Evolutionary conservation across 495 filamentous ascomycete genomes (phyloP), one percentile per base, ranked within the genome.

Genomic region (Terfezia claveryi): DNA sequence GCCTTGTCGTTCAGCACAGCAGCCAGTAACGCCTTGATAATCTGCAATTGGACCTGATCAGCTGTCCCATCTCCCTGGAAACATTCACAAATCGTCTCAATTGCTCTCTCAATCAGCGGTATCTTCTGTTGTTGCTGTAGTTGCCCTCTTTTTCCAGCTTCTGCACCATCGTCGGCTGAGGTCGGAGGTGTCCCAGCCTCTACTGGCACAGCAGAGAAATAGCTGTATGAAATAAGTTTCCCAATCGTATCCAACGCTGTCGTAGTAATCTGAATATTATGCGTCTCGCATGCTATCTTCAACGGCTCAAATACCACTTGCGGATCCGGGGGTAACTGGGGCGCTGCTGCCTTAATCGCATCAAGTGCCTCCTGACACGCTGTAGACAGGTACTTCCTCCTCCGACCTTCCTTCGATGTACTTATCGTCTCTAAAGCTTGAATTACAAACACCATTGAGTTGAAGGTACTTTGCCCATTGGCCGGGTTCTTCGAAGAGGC

Each of bases 31-130:
- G 91, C 94, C 69, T 95, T 94, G 64, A 99, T 84, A 60, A 99
- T 99, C 68, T 99, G 92, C 60, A 95, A 75, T 67, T 99, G 91
- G 32, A 94, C 81, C 61, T 94, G 86, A 53, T 81, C 76, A 10
- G 80, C 80, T 0, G 92, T 96, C 4, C 82, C 82, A 68, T 99
- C 92, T 58, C 91, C 88, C 61, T 95, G 86, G 61, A 96, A 99
- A 66, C 92, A 99, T 64, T 96, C 89, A 73, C 92, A 96, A 69
- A 99, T 96, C 38, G 89, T 94, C 68, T 99, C 92, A 61, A 99
- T 99, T 50, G 92, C 92, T 59, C 87, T 79, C 67, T 99, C 92
- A 65, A 99, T 95, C 64, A 99, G 72, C 2, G 85, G 82, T 32
- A 32, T 32, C 27, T 32, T 32, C 46, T 73, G 61, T 49, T 74